These are phyloP conservation scores for Phaffia rhodozyma DNA, from an alignment of 1,284 basidiomycete genomes.

Conservation along the genomic window DNA sequence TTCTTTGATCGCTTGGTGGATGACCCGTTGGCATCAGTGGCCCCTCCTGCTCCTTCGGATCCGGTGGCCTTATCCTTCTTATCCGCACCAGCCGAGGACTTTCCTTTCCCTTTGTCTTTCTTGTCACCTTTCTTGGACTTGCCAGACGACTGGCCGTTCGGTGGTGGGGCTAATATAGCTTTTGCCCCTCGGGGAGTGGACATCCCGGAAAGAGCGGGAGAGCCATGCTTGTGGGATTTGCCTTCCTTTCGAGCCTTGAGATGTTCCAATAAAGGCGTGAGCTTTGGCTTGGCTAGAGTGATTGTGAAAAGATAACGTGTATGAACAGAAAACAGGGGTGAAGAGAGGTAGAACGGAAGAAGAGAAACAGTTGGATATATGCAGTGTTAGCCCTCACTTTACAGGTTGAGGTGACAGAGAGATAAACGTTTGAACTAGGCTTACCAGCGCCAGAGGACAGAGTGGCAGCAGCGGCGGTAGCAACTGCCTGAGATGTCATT, in stretches of 20 bases:
- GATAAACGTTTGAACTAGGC: neutral
- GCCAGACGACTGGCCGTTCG: neutral
- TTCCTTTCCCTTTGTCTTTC: neutral
- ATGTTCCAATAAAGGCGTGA: slow-evolving; percentile 17
- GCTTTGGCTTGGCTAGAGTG: slow-evolving; percentile 8
- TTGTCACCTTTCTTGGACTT: slow-evolving; percentile 7
- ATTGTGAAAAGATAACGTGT: neutral
- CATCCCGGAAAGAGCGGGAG: neutral
- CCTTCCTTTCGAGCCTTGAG: slow-evolving; percentile 13
- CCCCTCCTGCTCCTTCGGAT: neutral
- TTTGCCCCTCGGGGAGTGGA: neutral
- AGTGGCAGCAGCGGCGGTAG: slow-evolving; percentile 31
- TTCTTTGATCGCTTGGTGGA: neutral
- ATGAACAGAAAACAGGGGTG: neutral
- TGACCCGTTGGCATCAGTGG: neutral
- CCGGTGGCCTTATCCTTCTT: too few relatives aligned
- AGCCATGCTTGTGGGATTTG: neutral
- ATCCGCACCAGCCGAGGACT: too few relatives aligned
- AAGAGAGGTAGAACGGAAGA: neutral
- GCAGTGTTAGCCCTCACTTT: neutral
- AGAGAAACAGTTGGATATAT: neutral
- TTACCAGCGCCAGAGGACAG: neutral
- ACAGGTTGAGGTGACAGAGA: neutral
- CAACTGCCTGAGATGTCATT: slow-evolving; percentile 46
- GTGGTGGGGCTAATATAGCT: neutral